Evolutionary conservation across 768 basidiomycete genomes (phyloP), one percentile per base, ranked within the genome.

Genomic region (Leucosporidium creatinivorum): DNA sequence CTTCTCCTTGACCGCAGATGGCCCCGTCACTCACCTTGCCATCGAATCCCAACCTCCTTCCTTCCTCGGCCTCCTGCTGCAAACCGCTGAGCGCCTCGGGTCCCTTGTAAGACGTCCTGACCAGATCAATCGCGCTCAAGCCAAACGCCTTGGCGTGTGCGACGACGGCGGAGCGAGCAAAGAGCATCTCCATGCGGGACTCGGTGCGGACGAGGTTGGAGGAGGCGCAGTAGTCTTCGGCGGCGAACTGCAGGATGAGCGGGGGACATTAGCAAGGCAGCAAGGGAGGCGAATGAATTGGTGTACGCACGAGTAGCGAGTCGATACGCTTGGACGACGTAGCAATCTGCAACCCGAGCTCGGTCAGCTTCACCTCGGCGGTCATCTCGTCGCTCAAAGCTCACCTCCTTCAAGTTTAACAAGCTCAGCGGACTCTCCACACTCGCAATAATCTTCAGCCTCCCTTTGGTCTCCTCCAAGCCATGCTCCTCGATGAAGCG

Each of bases 141-240:
- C 84, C 85, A 73, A 87, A 91, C 5, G 92, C 89, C 75, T 88
- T 91, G 9, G 93, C 91, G 0, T 85, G 84, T 55, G 88, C 83
- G 15, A 88, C 89, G 56, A 94, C 84, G 65, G 86, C 84, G 1
- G 90, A 91, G 18, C 93, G 86, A 12, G 92, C 87, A 72, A 85
- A 91, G 9, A 93, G 81, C 48, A 97, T 79, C 76, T 96, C 93
- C 51, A 80, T 81, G 33, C 89, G 84, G 12, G 88, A 86, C 9
- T 81, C 73, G 9, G 93, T 87, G 31, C 93, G 85, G 44, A 87
- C 83, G 61, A 96, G 86, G 8, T 85, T 85, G 4, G 91, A 88
- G 75, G 92, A 89, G 0, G 93, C 92, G 74, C 93, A 96, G 77
- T 91, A 94, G 74, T 97, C 93, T 80, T 97, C 93, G 26, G 92